A percentile compares a stretch with the other conserved stretches of the same genome.
These are phyloP conservation scores for Aaosphaeria arxii DNA, from an alignment of 2,329 filamentous ascomycete species.

Conservation along the genomic window DNA sequence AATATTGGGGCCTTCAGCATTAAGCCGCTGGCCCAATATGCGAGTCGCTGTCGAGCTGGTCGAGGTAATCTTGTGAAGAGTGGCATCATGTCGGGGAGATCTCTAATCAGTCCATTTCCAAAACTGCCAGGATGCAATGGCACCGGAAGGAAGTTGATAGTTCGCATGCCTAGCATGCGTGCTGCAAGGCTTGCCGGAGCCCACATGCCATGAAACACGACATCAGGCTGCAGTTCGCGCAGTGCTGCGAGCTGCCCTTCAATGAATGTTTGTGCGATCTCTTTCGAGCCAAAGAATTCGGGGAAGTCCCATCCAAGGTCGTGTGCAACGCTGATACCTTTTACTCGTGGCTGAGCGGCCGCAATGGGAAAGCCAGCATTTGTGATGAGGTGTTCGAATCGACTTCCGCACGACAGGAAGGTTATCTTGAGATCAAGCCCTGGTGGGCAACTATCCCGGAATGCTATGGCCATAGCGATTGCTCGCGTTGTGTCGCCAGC, in stretches of 20 bases:
- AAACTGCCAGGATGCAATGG: constrained; percentile 27
- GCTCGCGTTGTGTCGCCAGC: constrained; percentile 31
- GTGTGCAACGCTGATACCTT: constrained; percentile 28
- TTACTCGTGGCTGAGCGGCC: constrained; percentile 25
- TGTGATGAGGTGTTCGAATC: constrained; percentile 29
- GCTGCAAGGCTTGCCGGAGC: constrained; percentile 30
- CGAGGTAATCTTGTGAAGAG: constrained; percentile 29
- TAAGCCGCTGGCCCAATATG: constrained; percentile 22
- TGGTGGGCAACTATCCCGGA: constrained; percentile 27
- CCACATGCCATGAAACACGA: constrained; percentile 35
- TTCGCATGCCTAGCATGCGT: constrained; percentile 25
- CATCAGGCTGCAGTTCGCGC: constrained; percentile 24
- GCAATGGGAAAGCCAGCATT: constrained; percentile 32
- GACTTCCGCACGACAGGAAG: constrained; percentile 28
- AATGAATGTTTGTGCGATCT: constrained; percentile 29
- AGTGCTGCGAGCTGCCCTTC: constrained; percentile 29
- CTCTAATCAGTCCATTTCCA: constrained; percentile 26
- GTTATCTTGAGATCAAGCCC: constrained; percentile 21
- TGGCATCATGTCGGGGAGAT: constrained; percentile 31
- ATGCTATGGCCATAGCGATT: constrained; percentile 24
- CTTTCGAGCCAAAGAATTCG: constrained; percentile 31
- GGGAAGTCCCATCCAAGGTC: constrained; percentile 34
- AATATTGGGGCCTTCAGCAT: constrained; percentile 33
- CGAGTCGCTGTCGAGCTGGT: constrained; percentile 21
- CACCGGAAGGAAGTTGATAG: constrained; percentile 30